Evolutionary conservation across 202 grass and related monocot species (phyloP).

Genomic region (Alloteropsis angusta): DNA sequence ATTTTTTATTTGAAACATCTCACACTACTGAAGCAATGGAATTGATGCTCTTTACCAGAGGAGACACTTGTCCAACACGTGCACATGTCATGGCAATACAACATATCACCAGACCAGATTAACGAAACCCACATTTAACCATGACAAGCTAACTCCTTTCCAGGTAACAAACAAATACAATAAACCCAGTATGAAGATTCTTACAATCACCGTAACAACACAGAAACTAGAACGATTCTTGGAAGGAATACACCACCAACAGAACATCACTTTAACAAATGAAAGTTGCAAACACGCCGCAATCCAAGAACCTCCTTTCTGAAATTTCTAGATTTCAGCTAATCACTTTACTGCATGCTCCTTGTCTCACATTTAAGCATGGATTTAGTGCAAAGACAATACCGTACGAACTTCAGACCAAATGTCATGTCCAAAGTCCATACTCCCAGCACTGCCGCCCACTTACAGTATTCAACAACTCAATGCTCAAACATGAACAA

Average conservation of each 20-base stretch:
- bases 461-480: background rate
- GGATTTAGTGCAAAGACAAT: background rate
- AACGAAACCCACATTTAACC: background rate
- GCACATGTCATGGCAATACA: background rate
- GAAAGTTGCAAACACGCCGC: background rate
- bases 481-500: slow-evolving; percentile 19
- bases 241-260: background rate
- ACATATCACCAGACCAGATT: background rate
- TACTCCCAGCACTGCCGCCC: background rate
- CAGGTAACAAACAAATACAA: background rate
- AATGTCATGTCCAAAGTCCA: background rate
- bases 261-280: background rate
- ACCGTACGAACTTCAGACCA: background rate
- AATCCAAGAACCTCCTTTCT: background rate
- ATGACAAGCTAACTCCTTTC: background rate
- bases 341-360: background rate
- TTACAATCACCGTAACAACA: background rate
- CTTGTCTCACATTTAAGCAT: background rate
- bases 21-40: background rate
- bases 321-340: background rate
- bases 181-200: background rate
- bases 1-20: background rate
- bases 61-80: background rate
- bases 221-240: background rate
- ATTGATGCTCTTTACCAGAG: too few species aligned